A percentile compares a stretch with the other conserved stretches of the same genome.
phyloP scores from a whole-genome alignment of 2,329 filamentous ascomycete genomes.

The Claviceps quebecensis region DNA sequence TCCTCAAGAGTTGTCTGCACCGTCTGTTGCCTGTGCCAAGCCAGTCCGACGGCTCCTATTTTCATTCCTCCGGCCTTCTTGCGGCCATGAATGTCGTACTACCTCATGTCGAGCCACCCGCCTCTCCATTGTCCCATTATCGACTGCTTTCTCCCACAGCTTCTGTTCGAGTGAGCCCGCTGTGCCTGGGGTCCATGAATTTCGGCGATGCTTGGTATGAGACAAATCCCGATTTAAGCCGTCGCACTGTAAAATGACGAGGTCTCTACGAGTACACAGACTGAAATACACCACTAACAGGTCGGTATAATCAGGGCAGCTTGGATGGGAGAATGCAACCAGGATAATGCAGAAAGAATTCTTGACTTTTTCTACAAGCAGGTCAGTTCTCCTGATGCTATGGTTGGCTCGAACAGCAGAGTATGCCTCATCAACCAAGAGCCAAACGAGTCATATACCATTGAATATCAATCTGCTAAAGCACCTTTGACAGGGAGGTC shows the following conservation, averaged over 20 bases:
- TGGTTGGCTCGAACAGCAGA: not conserved
- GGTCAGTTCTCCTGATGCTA: conserved; percentile 16
- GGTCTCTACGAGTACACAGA: not conserved
- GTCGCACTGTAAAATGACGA: not conserved
- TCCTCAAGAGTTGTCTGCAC: not conserved
- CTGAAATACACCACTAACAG: not conserved
- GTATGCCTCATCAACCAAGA: not conserved
- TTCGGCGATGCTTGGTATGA: conserved; percentile 42
- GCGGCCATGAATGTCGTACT: conserved; percentile 8
- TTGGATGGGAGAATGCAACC: conserved; percentile 50
- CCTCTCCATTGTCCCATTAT: conserved; percentile 49
- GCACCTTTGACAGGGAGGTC: conserved; percentile 13
- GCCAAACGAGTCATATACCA: not conserved
- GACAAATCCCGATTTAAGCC: not conserved
- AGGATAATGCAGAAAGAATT: conserved; percentile 46
- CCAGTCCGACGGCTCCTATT: not conserved
- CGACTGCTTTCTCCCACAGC: conserved; percentile 53
- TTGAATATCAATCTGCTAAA: not conserved
- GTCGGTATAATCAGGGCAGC: conserved; percentile 25
- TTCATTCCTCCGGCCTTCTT: not conserved
- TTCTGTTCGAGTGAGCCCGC: conserved; percentile 50
- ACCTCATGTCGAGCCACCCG: conserved; percentile 32
- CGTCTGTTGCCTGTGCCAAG: not conserved
- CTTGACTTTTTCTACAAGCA: conserved; percentile 52
- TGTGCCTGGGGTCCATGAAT: conserved; percentile 52